phyloP scores from a whole-genome alignment of 352 stramenopile species.

The Globisporangium heterothallicum region DNA sequence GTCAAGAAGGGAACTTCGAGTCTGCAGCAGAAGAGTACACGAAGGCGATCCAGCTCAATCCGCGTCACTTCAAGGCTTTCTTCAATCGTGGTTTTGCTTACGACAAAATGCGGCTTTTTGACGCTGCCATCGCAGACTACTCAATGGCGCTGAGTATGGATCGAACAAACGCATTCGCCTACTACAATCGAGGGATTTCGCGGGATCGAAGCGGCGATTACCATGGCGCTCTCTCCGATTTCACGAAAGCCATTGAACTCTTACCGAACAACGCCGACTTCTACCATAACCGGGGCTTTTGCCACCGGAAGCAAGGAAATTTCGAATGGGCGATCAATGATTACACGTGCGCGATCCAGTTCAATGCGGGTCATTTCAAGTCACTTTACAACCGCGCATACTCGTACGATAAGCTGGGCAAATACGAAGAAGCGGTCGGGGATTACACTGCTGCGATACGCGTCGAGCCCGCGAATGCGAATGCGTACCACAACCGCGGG shows the following conservation, averaged over 20 bases:
- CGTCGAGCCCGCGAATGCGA: slow-evolving; percentile 68
- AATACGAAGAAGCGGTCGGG: slow-evolving; percentile 51
- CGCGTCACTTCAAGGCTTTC: slow-evolving; percentile 81
- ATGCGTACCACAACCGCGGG: slow-evolving; percentile 80
- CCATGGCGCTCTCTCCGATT: slow-evolving; percentile 72
- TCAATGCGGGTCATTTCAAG: slow-evolving; percentile 81
- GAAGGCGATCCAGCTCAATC: slow-evolving; percentile 63
- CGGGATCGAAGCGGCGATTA: slow-evolving; percentile 83
- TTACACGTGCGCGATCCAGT: slow-evolving; percentile 66
- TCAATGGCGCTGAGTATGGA: slow-evolving; percentile 60
- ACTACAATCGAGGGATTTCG: slow-evolving; percentile 84
- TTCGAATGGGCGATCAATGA: slow-evolving; percentile 75
- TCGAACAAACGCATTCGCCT: slow-evolving; percentile 67
- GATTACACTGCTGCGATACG: slow-evolving; percentile 75
- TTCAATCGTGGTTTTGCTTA: slow-evolving; percentile 88
- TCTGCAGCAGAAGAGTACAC: slow-evolving; percentile 77
- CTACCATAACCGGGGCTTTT: slow-evolving; percentile 83
- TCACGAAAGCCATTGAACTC: slow-evolving; percentile 73
- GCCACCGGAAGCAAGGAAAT: slow-evolving; percentile 74
- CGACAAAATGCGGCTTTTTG: slow-evolving; percentile 77
- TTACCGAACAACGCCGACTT: slow-evolving; percentile 72
- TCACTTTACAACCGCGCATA: slow-evolving; percentile 87
- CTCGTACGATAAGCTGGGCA: slow-evolving; percentile 77
- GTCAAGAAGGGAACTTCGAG: slow-evolving; percentile 80
- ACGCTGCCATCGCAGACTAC: slow-evolving; percentile 76